phyloP scores from a whole-genome alignment of 306 rosid species.

The Quercus suber region DNA sequence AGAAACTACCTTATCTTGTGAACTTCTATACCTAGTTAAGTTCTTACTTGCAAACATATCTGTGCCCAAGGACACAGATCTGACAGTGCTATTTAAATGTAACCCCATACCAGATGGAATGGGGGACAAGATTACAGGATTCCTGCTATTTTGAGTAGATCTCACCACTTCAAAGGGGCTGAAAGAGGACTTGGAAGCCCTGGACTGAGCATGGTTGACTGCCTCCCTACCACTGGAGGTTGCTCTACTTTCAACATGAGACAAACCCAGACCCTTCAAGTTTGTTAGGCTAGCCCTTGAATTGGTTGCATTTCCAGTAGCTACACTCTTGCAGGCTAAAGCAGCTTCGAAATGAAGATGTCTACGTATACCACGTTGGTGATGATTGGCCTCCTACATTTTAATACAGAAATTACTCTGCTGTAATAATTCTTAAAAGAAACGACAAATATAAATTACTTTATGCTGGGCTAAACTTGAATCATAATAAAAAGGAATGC shows the following conservation, averaged over 20 bases:
- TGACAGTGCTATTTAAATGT: slow-evolving; percentile 16
- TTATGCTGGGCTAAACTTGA: neutral
- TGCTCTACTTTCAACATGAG: neutral
- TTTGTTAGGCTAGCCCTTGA: neutral
- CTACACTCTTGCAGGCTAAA: neutral
- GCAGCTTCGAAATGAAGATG: slow-evolving; percentile 29
- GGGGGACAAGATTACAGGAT: neutral
- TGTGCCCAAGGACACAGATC: neutral
- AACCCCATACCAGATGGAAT: slow-evolving; percentile 4
- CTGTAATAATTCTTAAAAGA: neutral
- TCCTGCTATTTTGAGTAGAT: slow-evolving; percentile 1
- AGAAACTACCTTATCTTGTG: neutral
- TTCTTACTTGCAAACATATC: neutral
- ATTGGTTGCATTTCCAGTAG: neutral
- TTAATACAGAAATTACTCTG: neutral
- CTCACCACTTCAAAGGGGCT: neutral
- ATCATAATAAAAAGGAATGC: neutral
- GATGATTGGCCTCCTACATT: slow-evolving; percentile 10
- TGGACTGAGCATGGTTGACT: neutral
- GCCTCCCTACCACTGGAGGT: neutral
- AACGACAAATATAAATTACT: neutral
- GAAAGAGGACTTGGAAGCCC: neutral
- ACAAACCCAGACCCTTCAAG: neutral
- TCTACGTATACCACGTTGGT: slow-evolving; percentile 19
- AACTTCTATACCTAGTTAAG: neutral